phyloP scores from a whole-genome alignment of 2,329 filamentous ascomycete species.

The Exophiala spinifera region DNA sequence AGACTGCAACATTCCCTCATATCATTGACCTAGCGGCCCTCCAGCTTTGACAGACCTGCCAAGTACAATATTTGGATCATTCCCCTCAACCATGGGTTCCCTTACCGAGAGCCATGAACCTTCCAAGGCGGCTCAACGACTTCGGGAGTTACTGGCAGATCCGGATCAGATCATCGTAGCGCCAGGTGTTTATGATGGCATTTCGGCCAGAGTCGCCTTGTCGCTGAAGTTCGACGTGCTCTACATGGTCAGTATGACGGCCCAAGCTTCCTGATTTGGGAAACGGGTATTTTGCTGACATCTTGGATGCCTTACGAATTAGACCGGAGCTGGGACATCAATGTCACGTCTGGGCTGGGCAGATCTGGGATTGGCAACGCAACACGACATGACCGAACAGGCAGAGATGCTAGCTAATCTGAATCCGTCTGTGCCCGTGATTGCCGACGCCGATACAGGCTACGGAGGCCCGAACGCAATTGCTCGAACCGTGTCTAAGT shows the following conservation, averaged over 20 bases:
- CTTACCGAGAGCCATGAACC: too few species aligned
- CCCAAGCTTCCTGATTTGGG: too few species aligned
- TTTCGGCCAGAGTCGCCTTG: constrained; percentile 56
- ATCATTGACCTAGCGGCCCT: too few species aligned
- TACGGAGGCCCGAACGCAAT: constrained; percentile 52
- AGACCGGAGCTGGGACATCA: constrained; percentile 50
- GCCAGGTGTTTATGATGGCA: constrained; percentile 66
- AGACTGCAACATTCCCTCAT: too few species aligned
- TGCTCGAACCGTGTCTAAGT: constrained; percentile 49
- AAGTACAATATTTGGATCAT: too few species aligned
- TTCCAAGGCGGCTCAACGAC: constrained; percentile 2
- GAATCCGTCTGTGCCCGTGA: constrained; percentile 48
- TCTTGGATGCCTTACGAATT: not conserved
- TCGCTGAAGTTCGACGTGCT: constrained; percentile 54
- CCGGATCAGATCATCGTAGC: constrained; percentile 51
- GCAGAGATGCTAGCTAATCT: constrained; percentile 55
- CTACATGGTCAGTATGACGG: not conserved
- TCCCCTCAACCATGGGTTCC: too few species aligned
- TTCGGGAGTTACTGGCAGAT: not conserved
- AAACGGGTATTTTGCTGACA: too few species aligned
- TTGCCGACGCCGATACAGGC: constrained; percentile 53
- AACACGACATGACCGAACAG: constrained; percentile 53
- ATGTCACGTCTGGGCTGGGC: constrained; percentile 49
- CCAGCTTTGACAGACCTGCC: too few species aligned
- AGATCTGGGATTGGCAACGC: constrained; percentile 51